A percentile compares a stretch with the other conserved stretches of the same genome.
Evolutionary conservation across 2,329 filamentous ascomycete genomes (phyloP).

Genomic region (Aspergillus melleus): DNA sequence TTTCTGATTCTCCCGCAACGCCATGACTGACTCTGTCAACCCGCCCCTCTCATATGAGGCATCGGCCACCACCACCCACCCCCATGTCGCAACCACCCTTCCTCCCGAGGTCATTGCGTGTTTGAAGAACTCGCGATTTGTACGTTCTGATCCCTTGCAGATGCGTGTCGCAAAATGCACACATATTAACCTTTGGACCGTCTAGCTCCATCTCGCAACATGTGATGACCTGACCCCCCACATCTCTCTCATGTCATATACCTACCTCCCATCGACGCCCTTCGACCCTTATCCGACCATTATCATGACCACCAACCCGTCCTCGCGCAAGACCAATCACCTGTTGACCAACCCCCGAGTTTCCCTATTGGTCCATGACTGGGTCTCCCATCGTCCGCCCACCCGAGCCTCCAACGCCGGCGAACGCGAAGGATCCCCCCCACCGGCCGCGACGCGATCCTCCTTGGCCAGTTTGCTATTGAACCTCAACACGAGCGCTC

Average conservation of each 20-base stretch:
- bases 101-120: slow-evolving; percentile 86
- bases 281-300: slow-evolving; percentile 75
- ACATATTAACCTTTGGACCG: slow-evolving; percentile 3
- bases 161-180: slow-evolving; percentile 2
- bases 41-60: slow-evolving; percentile 74
- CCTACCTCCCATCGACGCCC: slow-evolving; percentile 80
- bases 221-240: slow-evolving; percentile 81
- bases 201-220: slow-evolving; percentile 90
- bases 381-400: slow-evolving; percentile 89
- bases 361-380: slow-evolving; percentile 95
- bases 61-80: slow-evolving; percentile 71
- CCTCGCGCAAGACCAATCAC: slow-evolving; percentile 71
- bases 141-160: slow-evolving; percentile 48
- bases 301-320: slow-evolving; percentile 86
- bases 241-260: slow-evolving; percentile 98
- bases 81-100: slow-evolving; percentile 66
- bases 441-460: slow-evolving; percentile 63
- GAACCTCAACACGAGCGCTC: slow-evolving; percentile 84
- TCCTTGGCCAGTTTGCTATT: slow-evolving; percentile 80
- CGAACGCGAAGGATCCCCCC: slow-evolving; percentile 61
- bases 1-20: not conserved
- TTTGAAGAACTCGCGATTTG: slow-evolving; percentile 91
- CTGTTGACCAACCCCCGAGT: slow-evolving; percentile 82
- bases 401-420: slow-evolving; percentile 60
- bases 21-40: slow-evolving; percentile 53